A percentile compares a stretch with the other conserved stretches of the same genome.
These are phyloP conservation scores for Echium plantagineum DNA, from an alignment of 257 asterid genomes.

Conservation along the genomic window DNA sequence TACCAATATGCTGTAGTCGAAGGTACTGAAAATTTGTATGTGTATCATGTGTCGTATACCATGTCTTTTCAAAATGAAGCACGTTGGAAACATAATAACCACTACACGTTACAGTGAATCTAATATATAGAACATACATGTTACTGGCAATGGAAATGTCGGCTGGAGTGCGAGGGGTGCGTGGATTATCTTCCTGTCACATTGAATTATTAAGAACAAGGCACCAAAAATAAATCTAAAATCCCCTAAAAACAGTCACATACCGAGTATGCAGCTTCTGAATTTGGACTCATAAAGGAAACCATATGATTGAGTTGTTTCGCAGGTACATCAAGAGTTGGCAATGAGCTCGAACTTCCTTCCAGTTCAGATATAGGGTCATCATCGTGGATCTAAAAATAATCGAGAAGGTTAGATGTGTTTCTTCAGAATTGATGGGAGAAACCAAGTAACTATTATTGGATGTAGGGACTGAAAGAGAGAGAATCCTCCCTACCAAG, in stretches of 20 bases:
- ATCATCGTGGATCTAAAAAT: slow-evolving; percentile 67
- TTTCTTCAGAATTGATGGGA: slow-evolving; percentile 2
- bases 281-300: slow-evolving; percentile 57
- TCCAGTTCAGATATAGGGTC: slow-evolving; percentile 45
- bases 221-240: slow-evolving; percentile 7
- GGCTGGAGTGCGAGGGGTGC: slow-evolving; percentile 32
- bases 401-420: slow-evolving; percentile 10
- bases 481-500: slow-evolving; percentile 25
- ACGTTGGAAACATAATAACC: not conserved
- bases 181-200: slow-evolving; percentile 59
- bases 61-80: slow-evolving; percentile 3
- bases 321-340: slow-evolving; percentile 15
- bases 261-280: slow-evolving; percentile 67
- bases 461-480: slow-evolving; percentile 3
- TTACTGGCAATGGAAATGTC: slow-evolving; percentile 24
- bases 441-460: not conserved
- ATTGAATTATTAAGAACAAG: slow-evolving; percentile 19
- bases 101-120: not conserved
- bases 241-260: slow-evolving; percentile 10
- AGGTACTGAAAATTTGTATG: not conserved
- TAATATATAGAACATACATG: slow-evolving; percentile 36
- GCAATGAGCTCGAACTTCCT: slow-evolving; percentile 26
- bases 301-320: slow-evolving; percentile 43
- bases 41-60: not conserved
- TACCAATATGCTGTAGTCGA: not conserved